Percentiles rank a stretch among this genome's conserved stretches.
Evolutionary conservation across 495 filamentous ascomycete genomes (phyloP).

Genomic region (Penicillium samsonianum): DNA sequence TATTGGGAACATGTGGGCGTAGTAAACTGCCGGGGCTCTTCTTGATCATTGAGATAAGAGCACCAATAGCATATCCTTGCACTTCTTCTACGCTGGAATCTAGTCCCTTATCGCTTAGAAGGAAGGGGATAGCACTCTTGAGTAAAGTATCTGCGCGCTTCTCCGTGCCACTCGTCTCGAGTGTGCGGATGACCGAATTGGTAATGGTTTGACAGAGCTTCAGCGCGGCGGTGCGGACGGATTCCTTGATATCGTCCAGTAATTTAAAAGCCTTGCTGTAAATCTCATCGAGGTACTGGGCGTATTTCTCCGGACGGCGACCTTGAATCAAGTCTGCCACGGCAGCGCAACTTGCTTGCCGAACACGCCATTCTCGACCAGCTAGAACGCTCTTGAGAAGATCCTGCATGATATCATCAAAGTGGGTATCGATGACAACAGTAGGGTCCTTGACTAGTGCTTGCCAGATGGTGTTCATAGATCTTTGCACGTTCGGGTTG

Average conservation of each 20-base stretch:
- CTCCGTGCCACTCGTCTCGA: constrained; percentile 77
- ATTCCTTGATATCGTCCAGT: constrained; percentile 91
- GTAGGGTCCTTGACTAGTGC: constrained; percentile 82
- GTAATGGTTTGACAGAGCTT: constrained; percentile 80
- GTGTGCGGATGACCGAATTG: constrained; percentile 74
- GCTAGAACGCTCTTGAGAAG: constrained; percentile 76
- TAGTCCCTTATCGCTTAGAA: constrained; percentile 84
- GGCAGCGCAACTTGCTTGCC: constrained; percentile 88
- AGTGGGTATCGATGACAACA: constrained; percentile 69
- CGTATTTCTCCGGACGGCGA: constrained; percentile 72
- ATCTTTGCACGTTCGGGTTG: constrained; percentile 83
- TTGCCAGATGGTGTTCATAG: constrained; percentile 98
- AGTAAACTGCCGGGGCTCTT: constrained; percentile 70
- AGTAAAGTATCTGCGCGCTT: constrained; percentile 75
- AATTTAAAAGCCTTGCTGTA: constrained; percentile 78
- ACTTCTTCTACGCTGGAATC: constrained; percentile 87
- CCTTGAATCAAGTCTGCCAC: constrained; percentile 84
- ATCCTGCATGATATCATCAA: constrained; percentile 83
- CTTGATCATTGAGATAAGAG: constrained; percentile 85
- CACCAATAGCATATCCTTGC: constrained; percentile 67
- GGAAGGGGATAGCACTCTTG: constrained; percentile 80
- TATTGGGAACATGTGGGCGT: constrained; percentile 74
- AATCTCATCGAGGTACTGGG: constrained; percentile 79
- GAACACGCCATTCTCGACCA: constrained; percentile 87
- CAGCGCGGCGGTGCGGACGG: constrained; percentile 77